A percentile compares a stretch with the other conserved stretches of the same genome.
phyloP scores from a whole-genome alignment of 2,329 filamentous ascomycete genomes.

The Fusarium armeniacum region DNA sequence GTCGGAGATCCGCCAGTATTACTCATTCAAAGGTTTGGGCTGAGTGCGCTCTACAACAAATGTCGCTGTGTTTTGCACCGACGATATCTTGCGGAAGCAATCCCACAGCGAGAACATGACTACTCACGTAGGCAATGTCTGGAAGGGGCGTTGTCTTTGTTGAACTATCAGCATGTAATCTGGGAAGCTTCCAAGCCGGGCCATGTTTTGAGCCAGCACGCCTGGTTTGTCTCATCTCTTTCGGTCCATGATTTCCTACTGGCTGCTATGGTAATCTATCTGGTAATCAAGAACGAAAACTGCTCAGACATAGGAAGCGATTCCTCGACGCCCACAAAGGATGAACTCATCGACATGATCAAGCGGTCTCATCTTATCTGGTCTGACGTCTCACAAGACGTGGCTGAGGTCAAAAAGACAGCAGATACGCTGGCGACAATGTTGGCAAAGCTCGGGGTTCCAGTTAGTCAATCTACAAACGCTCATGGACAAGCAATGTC shows the following conservation, averaged over 20 bases:
- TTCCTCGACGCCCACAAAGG: constrained; percentile 53
- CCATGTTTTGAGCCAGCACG: constrained; percentile 64
- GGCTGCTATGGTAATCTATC: constrained; percentile 71
- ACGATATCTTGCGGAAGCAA: constrained; percentile 63
- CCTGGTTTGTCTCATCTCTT: constrained; percentile 71
- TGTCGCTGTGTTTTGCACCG: constrained; percentile 69
- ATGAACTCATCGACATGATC: constrained; percentile 58
- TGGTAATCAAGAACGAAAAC: constrained; percentile 62
- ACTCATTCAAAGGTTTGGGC: constrained; percentile 67
- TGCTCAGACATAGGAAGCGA: constrained; percentile 56
- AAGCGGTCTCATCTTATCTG: constrained; percentile 61
- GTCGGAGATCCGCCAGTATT: constrained; percentile 62
- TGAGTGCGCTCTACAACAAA: constrained; percentile 68
- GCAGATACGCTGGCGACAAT: constrained; percentile 62
- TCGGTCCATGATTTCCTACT: constrained; percentile 73
- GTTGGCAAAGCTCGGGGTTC: constrained; percentile 58
- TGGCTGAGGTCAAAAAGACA: constrained; percentile 62
- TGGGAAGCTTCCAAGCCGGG: constrained; percentile 66
- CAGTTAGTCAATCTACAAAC: constrained; percentile 43
- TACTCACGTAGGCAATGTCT: constrained; percentile 67
- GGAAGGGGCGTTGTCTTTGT: constrained; percentile 62
- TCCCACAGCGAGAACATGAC: constrained; percentile 61
- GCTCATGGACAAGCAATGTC: constrained; percentile 7
- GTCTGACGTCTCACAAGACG: constrained; percentile 56
- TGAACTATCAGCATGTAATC: constrained; percentile 63